These are phyloP conservation scores for Basidioascus undulatus DNA, from an alignment of 768 basidiomycete species.

Conservation along the genomic window DNA sequence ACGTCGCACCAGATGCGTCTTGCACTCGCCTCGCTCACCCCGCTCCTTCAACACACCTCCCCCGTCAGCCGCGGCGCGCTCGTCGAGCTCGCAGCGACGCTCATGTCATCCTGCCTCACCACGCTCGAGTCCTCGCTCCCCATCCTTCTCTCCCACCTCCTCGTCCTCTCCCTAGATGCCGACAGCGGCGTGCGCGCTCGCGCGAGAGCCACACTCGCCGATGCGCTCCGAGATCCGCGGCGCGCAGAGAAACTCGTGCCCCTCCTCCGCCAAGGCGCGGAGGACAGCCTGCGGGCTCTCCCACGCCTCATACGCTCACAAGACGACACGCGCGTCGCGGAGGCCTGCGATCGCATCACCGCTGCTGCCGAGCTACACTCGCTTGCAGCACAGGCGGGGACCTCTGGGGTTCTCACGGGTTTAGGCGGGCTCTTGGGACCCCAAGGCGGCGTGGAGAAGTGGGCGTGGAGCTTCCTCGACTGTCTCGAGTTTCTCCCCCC, in stretches of 20 bases:
- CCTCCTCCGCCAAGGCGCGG: constrained; percentile 35
- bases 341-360: constrained; percentile 39
- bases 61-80: constrained; percentile 38
- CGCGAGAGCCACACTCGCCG: constrained; percentile 30
- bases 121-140: constrained; percentile 28
- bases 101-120: constrained; percentile 22
- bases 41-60: constrained; percentile 46
- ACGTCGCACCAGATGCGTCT: constrained; percentile 63
- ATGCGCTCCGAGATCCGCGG: not conserved
- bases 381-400: constrained; percentile 9
- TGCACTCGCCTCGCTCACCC: constrained; percentile 49
- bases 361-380: constrained; percentile 35
- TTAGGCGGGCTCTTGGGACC: constrained; percentile 51
- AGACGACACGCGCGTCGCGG: constrained; percentile 49
- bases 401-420: constrained; percentile 27
- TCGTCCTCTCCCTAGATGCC: constrained; percentile 41
- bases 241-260: constrained; percentile 21
- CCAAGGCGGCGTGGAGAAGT: constrained; percentile 61
- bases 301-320: constrained; percentile 46
- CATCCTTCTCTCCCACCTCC: constrained; percentile 42
- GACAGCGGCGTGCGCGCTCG: constrained; percentile 29
- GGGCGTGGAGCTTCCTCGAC: constrained; percentile 67
- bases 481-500: constrained; percentile 53
- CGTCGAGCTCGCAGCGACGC: constrained; percentile 27
- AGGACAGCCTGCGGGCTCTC: constrained; percentile 39